Percentiles rank a stretch among this genome's conserved stretches.
Conservation (phyloP, 108 stramenopile species). For the Cyclotella atomus region DNA sequence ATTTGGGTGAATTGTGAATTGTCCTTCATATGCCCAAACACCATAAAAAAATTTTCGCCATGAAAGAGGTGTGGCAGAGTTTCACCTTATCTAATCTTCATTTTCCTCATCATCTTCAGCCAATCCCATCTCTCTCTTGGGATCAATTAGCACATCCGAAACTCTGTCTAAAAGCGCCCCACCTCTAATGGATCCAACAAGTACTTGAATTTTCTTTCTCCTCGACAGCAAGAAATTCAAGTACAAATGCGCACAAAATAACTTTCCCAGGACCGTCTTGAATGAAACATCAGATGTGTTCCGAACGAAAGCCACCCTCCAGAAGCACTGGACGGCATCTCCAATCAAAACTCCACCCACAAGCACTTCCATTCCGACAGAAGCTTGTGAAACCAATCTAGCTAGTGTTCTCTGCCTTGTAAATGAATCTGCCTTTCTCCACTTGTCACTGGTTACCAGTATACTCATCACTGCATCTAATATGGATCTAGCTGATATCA, state of each 20-base stretch:
- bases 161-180: constrained; percentile 68
- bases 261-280: constrained; percentile 35
- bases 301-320: constrained; percentile 25
- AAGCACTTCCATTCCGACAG: constrained; percentile 62
- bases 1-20: no score
- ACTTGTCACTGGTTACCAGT: constrained; percentile 55
- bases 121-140: constrained; percentile 70
- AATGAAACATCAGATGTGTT: constrained; percentile 13
- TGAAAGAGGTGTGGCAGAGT: no score
- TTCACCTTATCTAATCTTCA: no score
- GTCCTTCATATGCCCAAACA: no score
- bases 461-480: constrained; percentile 79
- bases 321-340: constrained; percentile 58
- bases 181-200: constrained; percentile 56
- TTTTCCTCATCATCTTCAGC: no score
- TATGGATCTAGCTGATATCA: constrained; percentile 30
- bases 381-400: constrained; percentile 60
- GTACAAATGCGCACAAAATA: constrained; percentile 69
- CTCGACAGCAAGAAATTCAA: constrained; percentile 73
- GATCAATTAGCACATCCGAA: constrained; percentile 66
- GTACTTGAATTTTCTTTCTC: constrained; percentile 57
- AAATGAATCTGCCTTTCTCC: constrained; percentile 71
- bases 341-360: constrained; percentile 59
- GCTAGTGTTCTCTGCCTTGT: constrained; percentile 74
- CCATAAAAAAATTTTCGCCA: no score